Base-by-base conservation (phyloP, 169 alveolate genomes). In the Neospora caninum region DNA sequence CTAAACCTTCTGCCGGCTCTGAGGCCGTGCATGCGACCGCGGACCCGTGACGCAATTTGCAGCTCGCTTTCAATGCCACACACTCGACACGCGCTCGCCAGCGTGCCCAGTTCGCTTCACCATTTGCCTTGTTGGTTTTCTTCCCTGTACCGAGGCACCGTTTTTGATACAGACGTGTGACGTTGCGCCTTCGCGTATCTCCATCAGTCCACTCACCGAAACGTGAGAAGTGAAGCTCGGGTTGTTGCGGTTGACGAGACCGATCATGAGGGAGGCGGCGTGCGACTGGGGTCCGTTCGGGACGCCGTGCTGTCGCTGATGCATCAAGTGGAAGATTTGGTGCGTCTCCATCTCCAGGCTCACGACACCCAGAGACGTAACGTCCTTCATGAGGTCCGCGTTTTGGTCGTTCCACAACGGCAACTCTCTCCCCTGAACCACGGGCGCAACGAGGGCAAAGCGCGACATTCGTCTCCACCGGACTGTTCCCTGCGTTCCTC, bases 341-440 rank as follows among this genome's bases (percentile, higher is more conserved):
- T 93, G 94, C 83, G 95, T 88, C 69, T 93, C 95, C 95, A 93
- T 93, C 69, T 93, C 95, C 58, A 91, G n/a, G 36, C 92, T 69
- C 31, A 38, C 45, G 36, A 93, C 80, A 13, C 91, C 94, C 86
- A 78, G 43, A 53, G 38, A 25, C 67, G 49, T 27, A 31, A 93
- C 31, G 31, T 45, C 70, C 41, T 93, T 54, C 80, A 93, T 27
- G n/a, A 93, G 43, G 18, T 78, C 16, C 36, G 34, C 91, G 58
- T 87, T 73, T 0, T 88, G 84, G 38, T 93, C 94, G 39, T 41
- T 49, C 54, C 84, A 83, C 86, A 78, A 42, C 34, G 88, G 91
- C 53, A 64, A 43, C 34, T 38, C 39, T 2, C 95, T 94, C 22
- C 94, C 95, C 94, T 93, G 92, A 53, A 42, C 36, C 54, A 36